Percentiles rank a stretch among this genome's conserved stretches.
Conservation (phyloP, 345 rosid species). For the Pseudoturritis turrita region DNA sequence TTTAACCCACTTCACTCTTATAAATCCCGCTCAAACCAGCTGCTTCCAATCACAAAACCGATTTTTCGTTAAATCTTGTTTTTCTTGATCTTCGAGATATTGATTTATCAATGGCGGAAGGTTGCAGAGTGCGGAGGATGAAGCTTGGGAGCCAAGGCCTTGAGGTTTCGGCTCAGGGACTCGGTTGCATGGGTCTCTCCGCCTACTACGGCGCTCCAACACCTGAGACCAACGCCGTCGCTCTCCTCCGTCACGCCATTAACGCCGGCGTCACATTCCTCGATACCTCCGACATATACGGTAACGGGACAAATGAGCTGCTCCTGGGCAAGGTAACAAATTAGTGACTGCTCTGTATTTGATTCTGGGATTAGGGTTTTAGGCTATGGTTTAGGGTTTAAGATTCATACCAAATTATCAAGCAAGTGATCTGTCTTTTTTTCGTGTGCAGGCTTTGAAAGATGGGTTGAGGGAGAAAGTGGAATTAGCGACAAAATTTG, state of each 20-base stretch:
- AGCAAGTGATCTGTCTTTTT: neutral
- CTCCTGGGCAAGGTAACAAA: constrained; percentile 38
- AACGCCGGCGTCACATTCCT: constrained; percentile 39
- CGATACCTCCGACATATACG: constrained; percentile 47
- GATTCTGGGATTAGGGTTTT: neutral
- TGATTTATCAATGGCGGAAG: constrained; percentile 15
- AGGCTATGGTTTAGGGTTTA: neutral
- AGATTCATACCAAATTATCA: neutral
- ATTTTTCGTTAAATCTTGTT: neutral
- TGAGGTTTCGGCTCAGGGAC: constrained; percentile 42
- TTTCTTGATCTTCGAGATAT: neutral
- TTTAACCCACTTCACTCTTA: constrained; percentile 3
- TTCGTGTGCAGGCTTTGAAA: constrained; percentile 40
- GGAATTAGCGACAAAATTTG: constrained; percentile 64
- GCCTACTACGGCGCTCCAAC: constrained; percentile 39
- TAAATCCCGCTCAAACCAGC: neutral
- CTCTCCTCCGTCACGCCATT: constrained; percentile 38
- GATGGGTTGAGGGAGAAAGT: constrained; percentile 51
- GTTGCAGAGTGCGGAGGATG: constrained; percentile 14
- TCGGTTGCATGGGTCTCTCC: constrained; percentile 55
- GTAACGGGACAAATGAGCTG: constrained; percentile 42
- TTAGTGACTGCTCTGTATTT: neutral
- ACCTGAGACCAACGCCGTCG: constrained; percentile 33
- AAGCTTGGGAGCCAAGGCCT: constrained; percentile 29
- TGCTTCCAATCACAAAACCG: neutral